Conservation (phyloP, 169 alveolate genomes). For the Eimeria brunetti region DNA sequence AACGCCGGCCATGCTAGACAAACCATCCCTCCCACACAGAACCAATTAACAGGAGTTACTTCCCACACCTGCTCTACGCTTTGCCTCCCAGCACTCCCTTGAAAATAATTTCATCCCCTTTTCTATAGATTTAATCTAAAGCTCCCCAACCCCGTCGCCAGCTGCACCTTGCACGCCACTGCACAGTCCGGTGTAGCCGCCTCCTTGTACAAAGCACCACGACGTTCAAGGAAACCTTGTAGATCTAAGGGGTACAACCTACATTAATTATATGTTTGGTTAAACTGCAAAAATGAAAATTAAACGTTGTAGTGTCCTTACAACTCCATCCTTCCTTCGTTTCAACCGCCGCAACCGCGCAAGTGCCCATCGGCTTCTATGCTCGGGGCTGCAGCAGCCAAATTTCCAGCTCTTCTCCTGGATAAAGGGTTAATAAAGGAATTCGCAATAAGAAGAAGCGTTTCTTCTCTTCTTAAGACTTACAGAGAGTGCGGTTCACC, state of each 20-base stretch:
- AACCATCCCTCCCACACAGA: neutral
- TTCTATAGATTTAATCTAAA: neutral
- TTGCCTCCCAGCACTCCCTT: neutral
- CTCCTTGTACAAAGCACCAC: neutral
- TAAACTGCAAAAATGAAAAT: neutral
- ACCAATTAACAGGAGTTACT: neutral
- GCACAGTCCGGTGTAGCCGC: neutral
- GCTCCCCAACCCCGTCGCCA: neutral
- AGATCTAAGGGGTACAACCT: neutral
- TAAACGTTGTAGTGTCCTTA: neutral
- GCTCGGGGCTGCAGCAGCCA: constrained; percentile 55
- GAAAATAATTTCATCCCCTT: neutral
- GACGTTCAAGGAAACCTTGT: neutral
- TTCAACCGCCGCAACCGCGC: neutral
- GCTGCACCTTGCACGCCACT: neutral
- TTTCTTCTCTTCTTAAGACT: neutral
- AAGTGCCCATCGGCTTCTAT: constrained; percentile 25
- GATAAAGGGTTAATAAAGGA: neutral
- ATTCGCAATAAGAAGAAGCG: neutral
- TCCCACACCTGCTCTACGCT: neutral
- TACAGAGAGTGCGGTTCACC: neutral
- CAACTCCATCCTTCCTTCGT: neutral
- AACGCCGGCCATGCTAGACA: neutral
- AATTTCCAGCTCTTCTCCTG: neutral
- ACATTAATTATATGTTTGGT: neutral